Evolutionary conservation across 768 basidiomycete species (phyloP).

Genomic region (Leccinum disarticulatum): DNA sequence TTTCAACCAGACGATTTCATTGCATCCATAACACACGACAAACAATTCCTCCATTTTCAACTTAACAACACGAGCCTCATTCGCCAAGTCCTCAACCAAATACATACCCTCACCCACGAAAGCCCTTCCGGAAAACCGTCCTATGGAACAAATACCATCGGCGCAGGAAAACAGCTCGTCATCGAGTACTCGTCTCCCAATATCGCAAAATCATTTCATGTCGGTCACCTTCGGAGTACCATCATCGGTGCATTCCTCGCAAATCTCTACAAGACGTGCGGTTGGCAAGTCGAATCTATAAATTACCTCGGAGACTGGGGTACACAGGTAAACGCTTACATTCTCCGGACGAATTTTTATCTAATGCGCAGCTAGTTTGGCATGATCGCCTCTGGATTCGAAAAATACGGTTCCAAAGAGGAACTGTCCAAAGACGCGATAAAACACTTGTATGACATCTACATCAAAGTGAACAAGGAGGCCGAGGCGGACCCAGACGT

Average conservation of each 20-base stretch:
- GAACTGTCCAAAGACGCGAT: constrained; percentile 86
- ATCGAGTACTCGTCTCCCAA: constrained; percentile 97
- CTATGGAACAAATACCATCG: constrained; percentile 80
- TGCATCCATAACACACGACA: constrained; percentile 64
- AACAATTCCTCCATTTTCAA: constrained; percentile 82
- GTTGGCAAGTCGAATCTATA: constrained; percentile 88
- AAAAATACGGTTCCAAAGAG: constrained; percentile 86
- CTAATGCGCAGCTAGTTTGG: constrained; percentile 56
- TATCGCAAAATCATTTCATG: constrained; percentile 98
- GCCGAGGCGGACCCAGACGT: constrained; percentile 69
- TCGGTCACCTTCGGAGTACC: constrained; percentile 95
- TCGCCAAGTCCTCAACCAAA: constrained; percentile 66
- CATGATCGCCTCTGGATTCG: constrained; percentile 85
- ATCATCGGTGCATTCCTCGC: constrained; percentile 96
- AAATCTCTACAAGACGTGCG: constrained; percentile 88
- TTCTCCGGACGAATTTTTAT: background rate
- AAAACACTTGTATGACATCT: constrained; percentile 91
- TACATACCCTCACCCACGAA: constrained; percentile 68
- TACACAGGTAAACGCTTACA: constrained; percentile 66
- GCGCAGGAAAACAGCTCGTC: constrained; percentile 78
- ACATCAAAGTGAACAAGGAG: constrained; percentile 91
- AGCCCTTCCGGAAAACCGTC: constrained; percentile 58
- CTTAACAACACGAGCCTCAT: constrained; percentile 64
- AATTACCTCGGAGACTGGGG: constrained; percentile 99
- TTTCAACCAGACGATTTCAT: constrained; percentile 86